phyloP scores from a whole-genome alignment of 2,329 filamentous ascomycete species.

The Colletotrichum truncatum region DNA sequence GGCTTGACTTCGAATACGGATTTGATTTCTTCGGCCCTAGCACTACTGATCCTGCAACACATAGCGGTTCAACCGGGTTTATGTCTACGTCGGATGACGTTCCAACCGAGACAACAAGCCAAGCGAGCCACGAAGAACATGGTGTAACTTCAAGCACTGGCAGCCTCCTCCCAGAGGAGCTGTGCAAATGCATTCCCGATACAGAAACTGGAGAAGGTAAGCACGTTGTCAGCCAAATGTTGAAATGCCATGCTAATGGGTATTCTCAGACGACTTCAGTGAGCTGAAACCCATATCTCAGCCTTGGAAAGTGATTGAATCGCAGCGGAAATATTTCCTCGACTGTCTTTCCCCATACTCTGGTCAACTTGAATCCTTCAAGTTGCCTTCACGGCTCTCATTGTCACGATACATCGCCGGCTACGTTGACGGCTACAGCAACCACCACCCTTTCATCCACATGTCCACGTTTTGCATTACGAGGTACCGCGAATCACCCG shows the following conservation, averaged over 20 bases:
- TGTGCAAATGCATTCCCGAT: neutral
- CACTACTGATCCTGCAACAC: neutral
- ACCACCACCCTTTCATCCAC: conserved; percentile 16
- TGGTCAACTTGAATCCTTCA: neutral
- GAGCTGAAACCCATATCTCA: neutral
- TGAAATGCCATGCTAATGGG: no score
- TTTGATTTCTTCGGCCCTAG: neutral
- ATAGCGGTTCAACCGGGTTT: no score
- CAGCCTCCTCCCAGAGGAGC: no score
- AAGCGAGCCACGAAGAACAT: no score
- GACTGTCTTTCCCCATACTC: neutral
- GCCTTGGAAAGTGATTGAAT: neutral
- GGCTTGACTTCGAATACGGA: neutral
- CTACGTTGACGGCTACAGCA: conserved; percentile 1
- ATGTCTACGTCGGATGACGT: neutral
- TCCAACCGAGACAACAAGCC: neutral
- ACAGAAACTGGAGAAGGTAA: neutral
- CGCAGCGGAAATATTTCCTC: neutral
- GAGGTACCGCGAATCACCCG: neutral
- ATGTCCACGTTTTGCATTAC: conserved; percentile 7
- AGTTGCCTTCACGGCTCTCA: neutral
- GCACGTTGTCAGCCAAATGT: no score
- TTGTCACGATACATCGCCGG: conserved; percentile 4
- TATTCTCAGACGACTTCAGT: neutral
- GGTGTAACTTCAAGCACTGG: no score